Evolutionary conservation across 805 yeast genomes (phyloP), one percentile per base, ranked within the genome.

Genomic region (Diddensiella transvaalensis): DNA sequence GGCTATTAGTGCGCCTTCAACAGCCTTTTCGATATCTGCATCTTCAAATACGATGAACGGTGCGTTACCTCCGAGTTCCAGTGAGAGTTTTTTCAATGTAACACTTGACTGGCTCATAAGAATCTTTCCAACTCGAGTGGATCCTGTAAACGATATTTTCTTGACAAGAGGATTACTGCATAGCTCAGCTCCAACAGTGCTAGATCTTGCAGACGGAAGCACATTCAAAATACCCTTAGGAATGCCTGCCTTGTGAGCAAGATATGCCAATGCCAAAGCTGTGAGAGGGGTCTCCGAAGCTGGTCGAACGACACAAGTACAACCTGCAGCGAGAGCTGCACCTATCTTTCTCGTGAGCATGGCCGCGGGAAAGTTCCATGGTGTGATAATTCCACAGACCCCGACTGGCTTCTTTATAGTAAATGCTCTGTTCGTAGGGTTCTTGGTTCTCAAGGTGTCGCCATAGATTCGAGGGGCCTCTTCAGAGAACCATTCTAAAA

Each of bases 291-390:
- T 85, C 62, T 82, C 87, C 2, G 78, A 70, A 10, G 87, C 90
- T 1, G 93, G 93, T 64, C 83, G 85, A 53, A 85, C 71, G 3
- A 85, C 86, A 2, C 82, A 69, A 3, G 91, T 79, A 64, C 90
- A 85, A 2, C 93, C 95, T 15, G 85, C 86, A 13, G 91, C 90
- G 19, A 83, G 58, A 1, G 87, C 87, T 22, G 90, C 88, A 22
- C 83, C 89, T 42, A 80, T 66, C 60, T 83, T 84, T 56, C 89
- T 70, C 2, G 87, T 76, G 50, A 82, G 80, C 87, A 83, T 83
- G 17, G 89, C 87, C 22, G 79, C 67, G 3, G 93, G 93, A 65
- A 85, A 85, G 65, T 86, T 85, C 91, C 91, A 85, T 2, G 93
- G 91, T 3, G 90, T 83, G 56, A 85, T 61, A 42, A 85, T 76